Conservation (phyloP, 768 basidiomycete genomes). For the Termitomyces sp. region DNA sequence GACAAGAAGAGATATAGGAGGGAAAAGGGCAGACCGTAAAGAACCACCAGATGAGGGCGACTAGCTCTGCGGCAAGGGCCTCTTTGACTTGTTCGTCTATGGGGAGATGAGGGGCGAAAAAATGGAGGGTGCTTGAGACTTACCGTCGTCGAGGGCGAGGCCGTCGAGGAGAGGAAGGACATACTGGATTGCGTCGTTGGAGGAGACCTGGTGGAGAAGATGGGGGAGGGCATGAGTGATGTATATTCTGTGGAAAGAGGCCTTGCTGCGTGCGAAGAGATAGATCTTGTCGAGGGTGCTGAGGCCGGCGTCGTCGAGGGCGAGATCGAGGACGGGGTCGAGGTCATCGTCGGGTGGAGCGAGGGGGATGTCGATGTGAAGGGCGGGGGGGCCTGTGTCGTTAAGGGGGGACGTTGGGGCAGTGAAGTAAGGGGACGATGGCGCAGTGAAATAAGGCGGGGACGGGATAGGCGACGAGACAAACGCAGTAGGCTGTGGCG, state of each 20-base stretch:
- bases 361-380: slow-evolving; percentile 17
- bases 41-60: slow-evolving; percentile 91
- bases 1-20: slow-evolving; percentile 2
- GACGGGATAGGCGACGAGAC: slow-evolving; percentile 26
- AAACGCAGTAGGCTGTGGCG: too few species aligned
- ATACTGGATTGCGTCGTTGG: slow-evolving; percentile 88
- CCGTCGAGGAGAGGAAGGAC: slow-evolving; percentile 85
- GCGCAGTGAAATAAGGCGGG: slow-evolving; percentile 41
- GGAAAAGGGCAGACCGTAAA: slow-evolving; percentile 43
- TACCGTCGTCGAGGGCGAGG: slow-evolving; percentile 84
- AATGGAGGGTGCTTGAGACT: slow-evolving; percentile 1
- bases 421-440: slow-evolving; percentile 35
- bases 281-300: slow-evolving; percentile 89
- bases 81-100: slow-evolving; percentile 86
- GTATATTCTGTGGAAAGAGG: slow-evolving; percentile 59
- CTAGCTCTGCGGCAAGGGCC: slow-evolving; percentile 75
- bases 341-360: slow-evolving; percentile 13
- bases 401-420: slow-evolving; percentile 33
- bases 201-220: slow-evolving; percentile 69
- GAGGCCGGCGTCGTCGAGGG: slow-evolving; percentile 63
- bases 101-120: slow-evolving; percentile 1
- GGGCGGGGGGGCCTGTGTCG: slow-evolving; percentile 14
- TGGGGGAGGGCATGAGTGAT: slow-evolving; percentile 82
- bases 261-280: slow-evolving; percentile 77
- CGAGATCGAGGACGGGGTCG: slow-evolving; percentile 35